Base-by-base conservation (phyloP, 768 basidiomycete genomes). In the Trametes maxima region DNA sequence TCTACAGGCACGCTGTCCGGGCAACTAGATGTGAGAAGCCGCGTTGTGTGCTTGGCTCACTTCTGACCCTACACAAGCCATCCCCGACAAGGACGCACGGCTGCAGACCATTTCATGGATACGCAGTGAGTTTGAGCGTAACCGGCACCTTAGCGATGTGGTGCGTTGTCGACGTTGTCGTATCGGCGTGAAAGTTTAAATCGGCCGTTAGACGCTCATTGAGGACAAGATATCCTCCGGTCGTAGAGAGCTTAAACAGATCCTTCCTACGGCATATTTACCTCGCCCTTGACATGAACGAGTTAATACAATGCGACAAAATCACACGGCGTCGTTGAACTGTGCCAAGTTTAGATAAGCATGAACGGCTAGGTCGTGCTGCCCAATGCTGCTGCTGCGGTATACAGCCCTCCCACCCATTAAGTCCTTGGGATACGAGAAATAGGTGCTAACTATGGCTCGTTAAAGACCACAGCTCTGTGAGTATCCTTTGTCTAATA, bases 91-190 rank as follows among this genome's bases (percentile, higher is more conserved):
- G 54, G 69, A 70, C 59, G 79, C 87, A 28, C 81, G 90, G 60
- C 72, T 73, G 60, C 90, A 92, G 67, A 90, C 90, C 0, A 73
- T 91, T 7, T 68, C 71, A 21, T 93, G 90, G 89, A 83, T 92
- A 72, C 85, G 91, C 28, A 69, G 75, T 50, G 89, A 92, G 73
- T 83, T 92, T 65, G 86, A 90, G 68, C 77, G 84, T 60, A 86
- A 85, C 66, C 80, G 73, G 60, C 70, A 85, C 67, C 68, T 89
- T 42, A 71, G 77, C 12, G 86, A 92, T 69, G 71, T 77, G 63
- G 90, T 92, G 67, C 54, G 81, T 68, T 24, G 33, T 42, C 12
- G 6, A 19, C 25, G 13, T n/a, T 17, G 28, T 54, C 21, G 22
- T 37, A 48, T 63, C 42, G 47, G 40, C 37, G 21, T 19, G 59